Base-by-base conservation (phyloP, 164 flowering plant genomes). In the Nymphaea colorata region DNA sequence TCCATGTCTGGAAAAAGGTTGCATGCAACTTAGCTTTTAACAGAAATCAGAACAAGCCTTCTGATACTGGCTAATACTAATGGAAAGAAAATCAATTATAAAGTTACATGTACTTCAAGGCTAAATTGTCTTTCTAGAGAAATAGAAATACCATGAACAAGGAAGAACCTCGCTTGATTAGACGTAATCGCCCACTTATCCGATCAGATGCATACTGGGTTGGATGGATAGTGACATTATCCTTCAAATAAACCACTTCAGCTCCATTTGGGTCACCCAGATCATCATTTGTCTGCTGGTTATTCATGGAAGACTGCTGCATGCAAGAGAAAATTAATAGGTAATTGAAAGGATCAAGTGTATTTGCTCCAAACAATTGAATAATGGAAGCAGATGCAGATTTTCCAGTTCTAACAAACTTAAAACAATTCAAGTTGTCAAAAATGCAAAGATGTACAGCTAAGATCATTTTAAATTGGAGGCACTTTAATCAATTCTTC, bases 161-260 rank as follows among this genome's bases (percentile, higher is more conserved):
- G 62, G 84, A 78, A 67, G 85, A 70, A 8, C 84, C 93, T 81
- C 86, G 92, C 80, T 92, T 92, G 59, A 86, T 85, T 47, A 95
- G 76, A 82, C 83, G 86, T 76, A 95, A 76, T 44, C 98, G 78
- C 12, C 99, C 99, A 65, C 97, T 88, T 41, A 95, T 95, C 77
- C 96, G 79, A 78, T 94, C 96, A 5, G 96, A 84, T 4, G 96
- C 89, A 69, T 79, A 87, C 79, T 92, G 99, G 36, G 96, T 84
- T 2, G 99, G 99, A 76, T 95, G 99, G 82, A 95, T 88, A 2
- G 99, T 70, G 61, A 95, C 99, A 79, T 95, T 88, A 61, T 95
- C 98, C 81, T 87, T 95, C 73, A 73, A 43, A 71, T 79, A 95
- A 61, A 92, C 85, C 4, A 95, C 53, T 77, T 95, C 96, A 2